Evolutionary conservation across 2,329 filamentous ascomycete genomes (phyloP), one percentile per base, ranked within the genome.

Genomic region (Bertia moriformis): DNA sequence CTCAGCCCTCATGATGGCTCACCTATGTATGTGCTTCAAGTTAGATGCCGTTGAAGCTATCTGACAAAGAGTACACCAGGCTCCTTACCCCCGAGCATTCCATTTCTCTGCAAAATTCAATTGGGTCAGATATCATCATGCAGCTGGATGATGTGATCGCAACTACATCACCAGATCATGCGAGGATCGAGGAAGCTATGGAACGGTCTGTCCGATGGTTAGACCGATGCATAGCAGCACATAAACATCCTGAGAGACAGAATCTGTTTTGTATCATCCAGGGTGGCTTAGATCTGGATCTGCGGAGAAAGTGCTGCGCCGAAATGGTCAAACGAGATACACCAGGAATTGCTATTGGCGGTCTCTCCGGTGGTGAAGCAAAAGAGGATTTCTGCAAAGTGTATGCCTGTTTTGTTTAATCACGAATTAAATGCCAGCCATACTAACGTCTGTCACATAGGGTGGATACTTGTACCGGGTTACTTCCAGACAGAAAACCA

Each of bases 251-350:
- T 0, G 67, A 35, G 15, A 61, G 59, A n/a, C 77, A 83, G 49
- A 82, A 80, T 44, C 62, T 83, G n/a, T 83, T 83, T 52, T 82
- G 78, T 52, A 82, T 82, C 47, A 80, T 83, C 39, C 77, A 83
- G 50, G 77, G 77, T 37, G 77, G 77, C 0, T 56, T 82, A 14
- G 74, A 82, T 52, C 55, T 82, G 13, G 69, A 77, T 3, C 57
- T 82, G 46, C 64, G 77, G n/a, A 63, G 60, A 40, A 56, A 76
- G 48, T 82, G 78, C 49, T 78, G 72, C 35, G 59, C 62, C 19
- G 69, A 76, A 50, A 83, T 82, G 78, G 68, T 78, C 1, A 67
- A 65, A 30, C 63, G 77, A 47, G 71, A 79, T 55, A 82, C 78
- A 0, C 77, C 77, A 1, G 77, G 77, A 4, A 78, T 83, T 46